Base-by-base conservation (phyloP, 306 rosid species). In the Casuarina glauca region DNA sequence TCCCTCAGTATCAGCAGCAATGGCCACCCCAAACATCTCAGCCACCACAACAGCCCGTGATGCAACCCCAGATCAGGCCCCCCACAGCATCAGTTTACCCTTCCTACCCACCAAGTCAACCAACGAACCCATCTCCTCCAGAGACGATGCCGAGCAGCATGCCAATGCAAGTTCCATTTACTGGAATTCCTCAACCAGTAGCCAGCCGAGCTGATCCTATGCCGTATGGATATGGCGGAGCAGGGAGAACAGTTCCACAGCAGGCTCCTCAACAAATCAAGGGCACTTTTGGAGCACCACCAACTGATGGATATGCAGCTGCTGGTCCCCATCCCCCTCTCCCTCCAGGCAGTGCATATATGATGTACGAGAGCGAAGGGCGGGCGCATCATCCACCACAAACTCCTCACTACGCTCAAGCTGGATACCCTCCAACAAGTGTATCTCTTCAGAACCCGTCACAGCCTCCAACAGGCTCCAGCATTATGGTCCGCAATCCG, bases 361-460 rank as follows among this genome's bases (percentile, higher is more conserved):
- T 88, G 97, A 87, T 93, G 89, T 96, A 93, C 63, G 98, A 96
- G 13, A 66, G 90, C 38, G 99, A 96, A 39, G 92, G 94, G 60
- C 80, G 93, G 77, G 55, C 85, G 15, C 98, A 85, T 50, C 89
- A 84, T 79, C 86, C 86, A 63, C 74, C 89, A 17, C 98, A 87
- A 72, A 83, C 84, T 17, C 83, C 93, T 39, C 98, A 90, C 74
- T 91, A 79, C 82, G 44, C 85, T 72, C 98, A 87, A 81, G 81
- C 84, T 74, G 97, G 90, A 80, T 93, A 91, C 83, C 91, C 91
- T 74, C 93, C 93, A 3, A 4, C 93, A 41, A 89, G 94, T 79
- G 89, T 75, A 62, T 79, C 97, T 45, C 93, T 78, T 53, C 94
- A 85, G 79, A 92, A 86, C 78, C 87, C 91, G 3, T 87, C 63